Conservation (phyloP, 345 rosid genomes). For the Citrus mangshanensis region DNA sequence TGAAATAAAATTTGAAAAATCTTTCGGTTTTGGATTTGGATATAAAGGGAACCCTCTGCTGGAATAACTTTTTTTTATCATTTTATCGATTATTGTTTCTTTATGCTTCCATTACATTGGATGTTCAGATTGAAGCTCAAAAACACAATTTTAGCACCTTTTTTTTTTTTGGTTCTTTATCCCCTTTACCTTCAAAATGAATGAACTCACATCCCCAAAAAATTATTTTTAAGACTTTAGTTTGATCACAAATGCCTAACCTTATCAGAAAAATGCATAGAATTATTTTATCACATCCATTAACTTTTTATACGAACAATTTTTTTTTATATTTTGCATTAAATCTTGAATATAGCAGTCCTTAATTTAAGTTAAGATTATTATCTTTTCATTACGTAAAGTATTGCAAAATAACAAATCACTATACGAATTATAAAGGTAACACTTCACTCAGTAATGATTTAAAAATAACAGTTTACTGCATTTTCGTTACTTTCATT, state of each 20-base stretch:
- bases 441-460: too few relatives aligned
- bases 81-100: background rate
- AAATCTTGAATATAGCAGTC: background rate
- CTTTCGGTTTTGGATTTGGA: background rate
- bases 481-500: too few relatives aligned
- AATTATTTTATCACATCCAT: background rate
- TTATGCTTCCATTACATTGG: background rate
- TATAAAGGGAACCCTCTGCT: background rate
- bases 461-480: too few relatives aligned
- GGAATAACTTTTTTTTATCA: too few relatives aligned
- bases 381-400: too few relatives aligned
- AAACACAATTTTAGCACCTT: background rate
- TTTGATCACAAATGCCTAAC: background rate
- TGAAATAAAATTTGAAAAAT: too few relatives aligned
- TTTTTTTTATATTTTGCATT: background rate
- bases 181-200: background rate
- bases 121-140: background rate
- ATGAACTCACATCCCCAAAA: too few relatives aligned
- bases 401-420: too few relatives aligned
- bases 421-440: too few relatives aligned
- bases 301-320: background rate
- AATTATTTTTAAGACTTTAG: background rate
- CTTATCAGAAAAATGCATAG: background rate
- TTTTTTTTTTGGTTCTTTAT: background rate
- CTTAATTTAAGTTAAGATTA: background rate